Percentiles rank a stretch among this genome's conserved stretches.
Conservation (phyloP, 179 eudicot species). For the Spinacia oleracea region DNA sequence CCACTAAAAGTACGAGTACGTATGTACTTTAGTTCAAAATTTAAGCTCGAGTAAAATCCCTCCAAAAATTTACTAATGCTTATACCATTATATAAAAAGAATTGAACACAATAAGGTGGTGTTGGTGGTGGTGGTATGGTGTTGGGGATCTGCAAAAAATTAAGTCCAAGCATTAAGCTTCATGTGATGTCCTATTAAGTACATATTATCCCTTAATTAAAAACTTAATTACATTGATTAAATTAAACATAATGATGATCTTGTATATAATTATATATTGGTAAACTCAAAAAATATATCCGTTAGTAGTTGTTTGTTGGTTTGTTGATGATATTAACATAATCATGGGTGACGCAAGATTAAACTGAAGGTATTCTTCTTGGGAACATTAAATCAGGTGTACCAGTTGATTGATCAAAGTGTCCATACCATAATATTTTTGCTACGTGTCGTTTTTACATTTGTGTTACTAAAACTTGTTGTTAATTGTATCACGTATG, state of each 20-base stretch:
- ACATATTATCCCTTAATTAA: slow-evolving; percentile 22
- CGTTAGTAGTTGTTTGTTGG: slow-evolving; percentile 19
- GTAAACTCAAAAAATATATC: slow-evolving; percentile 18
- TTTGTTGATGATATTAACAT: background rate
- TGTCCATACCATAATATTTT: background rate
- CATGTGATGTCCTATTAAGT: slow-evolving; percentile 22
- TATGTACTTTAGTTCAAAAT: too few species aligned
- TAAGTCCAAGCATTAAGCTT: slow-evolving; percentile 22
- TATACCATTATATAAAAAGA: background rate
- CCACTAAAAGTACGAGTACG: background rate
- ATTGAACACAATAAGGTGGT: background rate
- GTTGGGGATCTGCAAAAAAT: slow-evolving; percentile 28
- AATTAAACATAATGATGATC: slow-evolving; percentile 7
- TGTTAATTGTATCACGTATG: too few species aligned
- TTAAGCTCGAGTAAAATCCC: too few species aligned
- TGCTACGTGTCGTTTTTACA: slow-evolving; percentile 3
- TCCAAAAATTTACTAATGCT: too few species aligned
- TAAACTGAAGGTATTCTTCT: slow-evolving; percentile 17
- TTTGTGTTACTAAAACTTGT: slow-evolving; percentile 2
- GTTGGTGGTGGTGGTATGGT: background rate
- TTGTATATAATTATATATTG: slow-evolving; percentile 6
- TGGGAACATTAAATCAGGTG: slow-evolving; percentile 26
- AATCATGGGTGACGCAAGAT: slow-evolving; percentile 14
- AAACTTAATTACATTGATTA: background rate
- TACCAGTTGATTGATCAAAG: slow-evolving; percentile 7